A percentile compares a stretch with the other conserved stretches of the same genome.
Conservation (phyloP, 108 stramenopile species). For the Nitzschia sp. region DNA sequence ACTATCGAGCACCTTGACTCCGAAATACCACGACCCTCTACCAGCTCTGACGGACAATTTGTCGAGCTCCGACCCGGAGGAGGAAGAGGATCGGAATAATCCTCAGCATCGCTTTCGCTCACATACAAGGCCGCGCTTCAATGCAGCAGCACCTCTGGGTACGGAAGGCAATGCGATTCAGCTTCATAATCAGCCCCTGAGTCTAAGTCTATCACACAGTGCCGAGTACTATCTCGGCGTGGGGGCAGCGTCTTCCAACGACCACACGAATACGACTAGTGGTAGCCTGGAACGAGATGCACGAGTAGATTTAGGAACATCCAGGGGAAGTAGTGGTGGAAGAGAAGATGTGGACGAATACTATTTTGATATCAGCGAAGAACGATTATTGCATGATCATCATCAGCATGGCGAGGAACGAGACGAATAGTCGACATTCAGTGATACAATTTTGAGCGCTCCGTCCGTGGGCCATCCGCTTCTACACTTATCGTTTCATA, state of each 20-base stretch:
- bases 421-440: no score
- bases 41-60: conserved; percentile 8
- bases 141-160: background rate
- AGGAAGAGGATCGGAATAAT: background rate
- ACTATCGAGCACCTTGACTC: background rate
- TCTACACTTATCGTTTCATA: no score
- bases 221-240: conserved; percentile 15
- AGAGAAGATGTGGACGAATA: conserved; percentile 15
- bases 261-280: conserved; percentile 6
- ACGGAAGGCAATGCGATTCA: conserved; percentile 4
- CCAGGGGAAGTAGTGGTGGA: conserved; percentile 3
- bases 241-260: conserved; percentile 6
- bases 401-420: no score
- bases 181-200: background rate
- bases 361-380: background rate
- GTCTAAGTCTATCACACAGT: background rate
- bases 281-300: conserved; percentile 16
- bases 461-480: no score
- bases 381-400: no score
- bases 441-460: no score
- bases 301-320: conserved; percentile 8
- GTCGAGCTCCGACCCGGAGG: conserved; percentile 10
- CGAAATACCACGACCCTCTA: background rate
- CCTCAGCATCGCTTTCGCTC: background rate
- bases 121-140: background rate